phyloP scores from a whole-genome alignment of 129 eudicot species.

The Arctium lappa region DNA sequence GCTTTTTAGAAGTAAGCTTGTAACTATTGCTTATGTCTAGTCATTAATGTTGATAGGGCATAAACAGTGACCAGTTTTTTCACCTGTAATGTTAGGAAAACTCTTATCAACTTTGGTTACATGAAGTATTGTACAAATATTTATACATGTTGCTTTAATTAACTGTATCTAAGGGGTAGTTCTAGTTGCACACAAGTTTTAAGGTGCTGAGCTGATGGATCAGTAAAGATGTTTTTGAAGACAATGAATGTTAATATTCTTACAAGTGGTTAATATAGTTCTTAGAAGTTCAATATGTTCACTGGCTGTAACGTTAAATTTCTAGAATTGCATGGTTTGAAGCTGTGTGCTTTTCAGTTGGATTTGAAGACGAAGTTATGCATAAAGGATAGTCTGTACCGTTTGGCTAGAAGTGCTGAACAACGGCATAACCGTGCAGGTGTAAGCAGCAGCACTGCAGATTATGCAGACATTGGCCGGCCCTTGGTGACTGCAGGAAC shows the following conservation, averaged over 20 bases:
- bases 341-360: constrained; percentile 52
- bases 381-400: constrained; percentile 91
- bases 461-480: constrained; percentile 39
- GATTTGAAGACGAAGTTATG: constrained; percentile 81
- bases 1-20: too few species aligned
- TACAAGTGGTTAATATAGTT: not conserved
- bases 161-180: not conserved
- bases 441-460: constrained; percentile 26
- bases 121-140: not conserved
- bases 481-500: constrained; percentile 41
- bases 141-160: too few species aligned
- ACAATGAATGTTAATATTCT: too few species aligned
- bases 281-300: not conserved
- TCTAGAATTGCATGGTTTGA: constrained; percentile 16
- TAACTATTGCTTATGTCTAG: too few species aligned
- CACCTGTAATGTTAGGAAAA: not conserved
- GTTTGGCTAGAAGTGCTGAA: constrained; percentile 91
- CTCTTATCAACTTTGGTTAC: not conserved
- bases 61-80: not conserved
- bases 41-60: not conserved
- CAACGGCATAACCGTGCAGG: constrained; percentile 56
- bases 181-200: not conserved
- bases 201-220: not conserved
- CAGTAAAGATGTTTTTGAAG: not conserved
- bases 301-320: not conserved